Percentiles rank a stretch among this genome's conserved stretches.
Conservation (phyloP, 2,329 filamentous ascomycete species). For the Pseudocercospora crystallina region DNA sequence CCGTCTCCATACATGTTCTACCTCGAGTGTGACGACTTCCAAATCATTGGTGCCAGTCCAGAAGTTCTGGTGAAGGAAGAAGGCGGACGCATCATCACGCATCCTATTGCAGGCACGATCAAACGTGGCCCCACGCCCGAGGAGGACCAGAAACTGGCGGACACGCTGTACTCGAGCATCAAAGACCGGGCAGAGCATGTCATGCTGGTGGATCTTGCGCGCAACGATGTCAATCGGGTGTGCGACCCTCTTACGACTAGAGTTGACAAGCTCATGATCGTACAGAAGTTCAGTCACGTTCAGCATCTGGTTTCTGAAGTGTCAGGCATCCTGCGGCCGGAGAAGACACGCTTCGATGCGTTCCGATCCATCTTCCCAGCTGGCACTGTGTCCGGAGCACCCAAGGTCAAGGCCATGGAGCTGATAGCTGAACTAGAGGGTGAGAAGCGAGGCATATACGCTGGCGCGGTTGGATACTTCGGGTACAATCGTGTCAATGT, state of each 20-base stretch:
- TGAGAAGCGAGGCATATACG: conserved; percentile 94
- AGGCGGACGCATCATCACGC: conserved; percentile 81
- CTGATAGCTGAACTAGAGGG: conserved; percentile 90
- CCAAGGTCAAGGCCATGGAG: conserved; percentile 96
- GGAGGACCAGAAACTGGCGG: conserved; percentile 77
- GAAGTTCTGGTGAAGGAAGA: conserved; percentile 93
- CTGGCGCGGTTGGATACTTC: conserved; percentile 95
- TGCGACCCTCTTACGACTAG: conserved; percentile 86
- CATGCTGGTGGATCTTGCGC: conserved; percentile 93
- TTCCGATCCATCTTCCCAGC: conserved; percentile 94
- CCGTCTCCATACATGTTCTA: conserved; percentile 98
- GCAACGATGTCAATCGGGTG: conserved; percentile 95
- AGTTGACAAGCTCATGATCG: conserved; percentile 91
- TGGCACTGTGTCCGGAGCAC: conserved; percentile 90
- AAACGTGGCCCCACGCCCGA: conserved; percentile 77
- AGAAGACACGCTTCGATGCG: conserved; percentile 88
- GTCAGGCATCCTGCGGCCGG: conserved; percentile 79
- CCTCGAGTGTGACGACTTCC: conserved; percentile 85
- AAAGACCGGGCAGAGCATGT: conserved; percentile 96
- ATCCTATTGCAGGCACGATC: conserved; percentile 95
- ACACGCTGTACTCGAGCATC: conserved; percentile 72
- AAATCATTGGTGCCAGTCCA: conserved; percentile 91
- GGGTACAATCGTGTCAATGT: conserved; percentile 67
- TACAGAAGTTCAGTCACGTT: conserved; percentile 93
- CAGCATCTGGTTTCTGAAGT: conserved; percentile 97